Evolutionary conservation across 148 eudicot genomes (phyloP).

Genomic region (Rhododendron molle): DNA sequence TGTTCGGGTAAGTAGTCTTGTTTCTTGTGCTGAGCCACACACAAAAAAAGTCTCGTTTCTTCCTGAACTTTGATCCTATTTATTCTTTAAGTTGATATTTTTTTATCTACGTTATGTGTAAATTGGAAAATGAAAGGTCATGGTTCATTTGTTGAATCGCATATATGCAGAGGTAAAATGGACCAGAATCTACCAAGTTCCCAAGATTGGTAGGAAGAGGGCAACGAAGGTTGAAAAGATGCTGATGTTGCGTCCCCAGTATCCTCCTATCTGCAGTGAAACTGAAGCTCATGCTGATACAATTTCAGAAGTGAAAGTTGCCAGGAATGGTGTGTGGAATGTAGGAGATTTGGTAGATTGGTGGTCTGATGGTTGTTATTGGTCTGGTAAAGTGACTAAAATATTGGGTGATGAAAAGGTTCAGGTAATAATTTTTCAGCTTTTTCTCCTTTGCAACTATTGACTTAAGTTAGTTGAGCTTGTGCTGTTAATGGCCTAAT

Average conservation of each 20-base stretch:
- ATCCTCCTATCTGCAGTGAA: constrained; percentile 47
- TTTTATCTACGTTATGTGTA: too few species aligned
- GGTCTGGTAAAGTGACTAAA: constrained; percentile 66
- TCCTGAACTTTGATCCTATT: not conserved
- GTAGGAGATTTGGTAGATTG: constrained; percentile 84
- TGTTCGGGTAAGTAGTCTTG: not conserved
- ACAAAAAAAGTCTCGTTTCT: not conserved
- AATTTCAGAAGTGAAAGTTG: constrained; percentile 49
- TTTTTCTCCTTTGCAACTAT: not conserved
- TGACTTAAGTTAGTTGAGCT: not conserved
- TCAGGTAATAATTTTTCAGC: constrained; percentile 42
- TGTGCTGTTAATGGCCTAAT: not conserved
- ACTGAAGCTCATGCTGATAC: constrained; percentile 30
- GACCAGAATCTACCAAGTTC: constrained; percentile 41
- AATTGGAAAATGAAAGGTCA: not conserved
- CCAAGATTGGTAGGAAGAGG: constrained; percentile 5
- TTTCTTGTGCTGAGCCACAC: not conserved
- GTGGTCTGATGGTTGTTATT: constrained; percentile 49
- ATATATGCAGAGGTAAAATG: constrained; percentile 40
- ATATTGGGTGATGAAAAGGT: constrained; percentile 40
- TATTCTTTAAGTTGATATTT: not conserved
- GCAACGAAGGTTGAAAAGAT: constrained; percentile 22
- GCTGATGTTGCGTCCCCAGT: constrained; percentile 74
- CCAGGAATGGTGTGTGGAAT: constrained; percentile 50
- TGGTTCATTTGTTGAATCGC: not conserved